These are phyloP conservation scores for Phytopythium kandeliae DNA, from an alignment of 352 stramenopile species.

Conservation along the genomic window DNA sequence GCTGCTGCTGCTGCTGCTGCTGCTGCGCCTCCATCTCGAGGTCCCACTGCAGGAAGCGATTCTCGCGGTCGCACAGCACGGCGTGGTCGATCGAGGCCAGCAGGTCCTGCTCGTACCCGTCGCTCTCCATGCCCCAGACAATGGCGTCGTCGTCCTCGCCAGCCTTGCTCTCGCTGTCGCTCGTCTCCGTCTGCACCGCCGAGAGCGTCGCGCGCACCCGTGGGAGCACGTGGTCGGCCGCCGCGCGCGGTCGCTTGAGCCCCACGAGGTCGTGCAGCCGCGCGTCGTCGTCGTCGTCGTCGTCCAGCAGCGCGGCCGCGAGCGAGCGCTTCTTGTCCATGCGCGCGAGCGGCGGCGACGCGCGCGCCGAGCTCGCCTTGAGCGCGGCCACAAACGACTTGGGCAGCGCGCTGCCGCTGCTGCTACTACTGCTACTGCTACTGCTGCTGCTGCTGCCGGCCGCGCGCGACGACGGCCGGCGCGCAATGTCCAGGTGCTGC, in stretches of 20 bases:
- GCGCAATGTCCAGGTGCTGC: slow-evolving; percentile 12
- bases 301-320: slow-evolving; percentile 41
- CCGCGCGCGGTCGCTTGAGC: slow-evolving; percentile 5
- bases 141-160: slow-evolving; percentile 45
- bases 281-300: slow-evolving; percentile 23
- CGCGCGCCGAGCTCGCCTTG: slow-evolving; percentile 7
- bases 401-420: slow-evolving; percentile 4
- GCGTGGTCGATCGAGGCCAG: slow-evolving; percentile 74
- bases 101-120: slow-evolving; percentile 64
- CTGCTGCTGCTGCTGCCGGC: not conserved
- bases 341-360: slow-evolving; percentile 15
- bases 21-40: slow-evolving; percentile 47
- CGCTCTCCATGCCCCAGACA: slow-evolving; percentile 70
- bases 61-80: slow-evolving; percentile 75
- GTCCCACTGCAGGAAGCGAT: slow-evolving; percentile 75
- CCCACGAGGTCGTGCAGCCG: slow-evolving; percentile 6
- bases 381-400: slow-evolving; percentile 11
- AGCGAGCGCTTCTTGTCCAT: slow-evolving; percentile 36
- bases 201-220: slow-evolving; percentile 12
- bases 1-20: slow-evolving; percentile 26
- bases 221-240: slow-evolving; percentile 18
- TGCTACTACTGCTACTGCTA: not conserved
- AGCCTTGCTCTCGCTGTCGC: slow-evolving; percentile 28
- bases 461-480: slow-evolving; percentile 4
- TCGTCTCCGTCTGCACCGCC: not conserved